phyloP scores from a whole-genome alignment of 768 basidiomycete species.

The Suillus luteus region DNA sequence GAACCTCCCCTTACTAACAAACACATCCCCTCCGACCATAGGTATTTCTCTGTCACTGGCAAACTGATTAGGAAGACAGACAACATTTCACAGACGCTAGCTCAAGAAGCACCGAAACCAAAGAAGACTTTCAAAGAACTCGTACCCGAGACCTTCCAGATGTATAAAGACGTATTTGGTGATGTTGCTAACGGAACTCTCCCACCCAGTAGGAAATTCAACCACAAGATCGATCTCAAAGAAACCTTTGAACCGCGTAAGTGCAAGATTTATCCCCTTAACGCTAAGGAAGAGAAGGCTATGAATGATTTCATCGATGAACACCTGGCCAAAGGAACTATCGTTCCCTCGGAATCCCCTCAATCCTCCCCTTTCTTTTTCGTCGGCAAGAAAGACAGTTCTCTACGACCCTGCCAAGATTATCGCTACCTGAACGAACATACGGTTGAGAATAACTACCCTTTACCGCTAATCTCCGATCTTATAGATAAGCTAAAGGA shows the following conservation, averaged over 20 bases:
- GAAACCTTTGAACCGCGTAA: neutral
- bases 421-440: slow-evolving; percentile 8
- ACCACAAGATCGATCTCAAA: neutral
- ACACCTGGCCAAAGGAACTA: slow-evolving; percentile 7
- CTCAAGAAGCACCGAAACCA: neutral
- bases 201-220: neutral
- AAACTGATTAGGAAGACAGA: neutral
- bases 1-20: no score
- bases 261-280: neutral
- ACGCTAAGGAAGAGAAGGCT: neutral
- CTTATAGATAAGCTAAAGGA: slow-evolving; percentile 16
- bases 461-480: neutral
- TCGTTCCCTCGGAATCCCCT: slow-evolving; percentile 24
- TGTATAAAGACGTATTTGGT: neutral
- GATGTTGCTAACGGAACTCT: neutral
- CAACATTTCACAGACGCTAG: neutral
- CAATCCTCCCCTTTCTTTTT: slow-evolving; percentile 23
- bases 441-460: slow-evolving; percentile 13
- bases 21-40: no score
- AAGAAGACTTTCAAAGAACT: neutral
- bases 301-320: slow-evolving; percentile 15
- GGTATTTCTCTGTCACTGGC: no score
- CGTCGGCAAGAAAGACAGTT: neutral
- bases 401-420: neutral
- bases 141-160: neutral